Base-by-base conservation (phyloP, 2,329 filamentous ascomycete species). In the Ophiostoma tasmaniense region DNA sequence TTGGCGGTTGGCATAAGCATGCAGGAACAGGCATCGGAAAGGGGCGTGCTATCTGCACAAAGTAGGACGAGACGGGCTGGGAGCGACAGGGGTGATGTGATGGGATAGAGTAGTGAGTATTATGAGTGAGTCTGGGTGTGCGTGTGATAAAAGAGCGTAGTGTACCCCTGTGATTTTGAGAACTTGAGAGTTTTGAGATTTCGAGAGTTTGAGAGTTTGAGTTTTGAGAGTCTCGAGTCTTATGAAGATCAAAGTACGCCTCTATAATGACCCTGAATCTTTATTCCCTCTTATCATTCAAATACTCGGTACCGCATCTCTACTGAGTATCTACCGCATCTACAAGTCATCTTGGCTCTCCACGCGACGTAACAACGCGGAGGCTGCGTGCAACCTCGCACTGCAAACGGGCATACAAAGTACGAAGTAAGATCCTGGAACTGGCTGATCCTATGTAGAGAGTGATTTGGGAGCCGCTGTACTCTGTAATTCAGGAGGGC, bases 11-110 rank as follows among this genome's bases (percentile, higher is more conserved):
- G 55, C 55, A 30, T 59, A 13, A 59, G 25, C 55, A 61, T 61
- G 55, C 55, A 61, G 55, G 55, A 33, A 61, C 55, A 61, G 25
- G 55, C 55, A 61, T 61, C 55, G 55, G 25, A 61, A 30, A 55
- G 50, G 50, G 50, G 50, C n/a, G 50, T 33, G 8, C 8, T 33
- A 33, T 8, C 8, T 33, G 33, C n/a, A n/a, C n/a, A n/a, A n/a
- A n/a, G n/a, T 55, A 55, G 50, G 50, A 55, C 50, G 10, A 25
- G 50, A 55, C 50, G 17, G 50, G 50, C n/a, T 25, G 50, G 50
- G 50, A 55, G 50, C 50, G 50, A 55, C 50, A 55, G 50, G 50
- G 50, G n/a, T 55, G 50, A 25, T 25, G 50, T 55, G 50, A 55
- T 28, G 33, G 33, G 33, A 33, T 33, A 33, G 33, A 33, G 33